Evolutionary conservation across 805 yeast species (phyloP).

Genomic region (Danielozyma ontarioensis): DNA sequence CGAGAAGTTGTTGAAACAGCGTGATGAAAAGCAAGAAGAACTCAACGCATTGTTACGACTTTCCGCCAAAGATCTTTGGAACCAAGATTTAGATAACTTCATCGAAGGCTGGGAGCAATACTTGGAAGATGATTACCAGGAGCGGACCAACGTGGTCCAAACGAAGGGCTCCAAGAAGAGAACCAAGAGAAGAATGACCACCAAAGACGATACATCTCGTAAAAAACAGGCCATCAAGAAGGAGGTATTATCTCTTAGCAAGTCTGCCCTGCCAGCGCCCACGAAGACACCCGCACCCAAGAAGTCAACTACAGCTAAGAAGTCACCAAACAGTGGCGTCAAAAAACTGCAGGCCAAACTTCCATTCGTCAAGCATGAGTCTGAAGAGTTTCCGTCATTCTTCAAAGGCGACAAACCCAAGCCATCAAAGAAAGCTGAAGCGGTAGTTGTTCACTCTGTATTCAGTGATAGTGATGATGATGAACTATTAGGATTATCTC

Average conservation of each 20-base stretch:
- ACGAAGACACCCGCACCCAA: constrained; percentile 2
- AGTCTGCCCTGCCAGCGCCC: constrained; percentile 1
- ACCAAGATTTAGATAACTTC: constrained; percentile 73
- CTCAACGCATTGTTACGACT: constrained; percentile 58
- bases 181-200: constrained; percentile 14
- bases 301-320: constrained; percentile 1
- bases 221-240: constrained; percentile 5
- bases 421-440: constrained; percentile 5
- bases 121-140: constrained; percentile 57
- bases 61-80: constrained; percentile 88
- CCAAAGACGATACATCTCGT: constrained; percentile 4
- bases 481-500: constrained; percentile 16
- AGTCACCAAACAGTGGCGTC: constrained; percentile 1
- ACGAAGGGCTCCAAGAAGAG: constrained; percentile 40
- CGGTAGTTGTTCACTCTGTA: constrained; percentile 5
- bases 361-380: background rate
- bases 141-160: constrained; percentile 47
- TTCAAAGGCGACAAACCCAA: constrained; percentile 5
- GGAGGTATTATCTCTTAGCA: constrained; percentile 7
- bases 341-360: constrained; percentile 1
- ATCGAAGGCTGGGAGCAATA: constrained; percentile 61
- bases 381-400: constrained; percentile 13
- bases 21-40: constrained; percentile 67
- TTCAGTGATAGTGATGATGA: constrained; percentile 35
- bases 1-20: constrained; percentile 69